Evolutionary conservation across 148 eudicot species (phyloP).

Genomic region (Vaccinium macrocarpon): DNA sequence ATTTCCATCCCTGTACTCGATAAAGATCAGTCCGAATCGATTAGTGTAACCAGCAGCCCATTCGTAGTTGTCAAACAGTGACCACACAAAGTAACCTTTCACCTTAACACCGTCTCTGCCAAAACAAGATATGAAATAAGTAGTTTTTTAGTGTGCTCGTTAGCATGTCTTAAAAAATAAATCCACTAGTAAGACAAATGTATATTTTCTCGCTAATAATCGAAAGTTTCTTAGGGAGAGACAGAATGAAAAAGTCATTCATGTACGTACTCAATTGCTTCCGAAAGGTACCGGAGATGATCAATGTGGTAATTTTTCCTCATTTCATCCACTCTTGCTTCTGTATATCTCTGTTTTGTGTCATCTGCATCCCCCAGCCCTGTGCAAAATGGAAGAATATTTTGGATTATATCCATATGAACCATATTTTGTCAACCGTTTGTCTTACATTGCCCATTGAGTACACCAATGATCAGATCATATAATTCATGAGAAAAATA

Average conservation of each 20-base stretch:
- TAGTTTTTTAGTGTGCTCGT: too few relatives aligned
- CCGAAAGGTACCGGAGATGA: not conserved
- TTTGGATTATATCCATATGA: too few relatives aligned
- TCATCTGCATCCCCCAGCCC: not conserved
- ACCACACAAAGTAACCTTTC: slow-evolving; percentile 21
- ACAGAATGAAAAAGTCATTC: not conserved
- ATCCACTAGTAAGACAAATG: too few relatives aligned
- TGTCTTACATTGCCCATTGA: too few relatives aligned
- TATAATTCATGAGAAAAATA: too few relatives aligned
- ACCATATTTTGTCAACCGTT: too few relatives aligned
- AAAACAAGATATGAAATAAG: not conserved
- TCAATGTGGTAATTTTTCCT: not conserved
- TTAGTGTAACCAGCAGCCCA: slow-evolving; percentile 9
- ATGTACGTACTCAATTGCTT: not conserved
- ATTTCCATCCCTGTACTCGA: slow-evolving; percentile 3
- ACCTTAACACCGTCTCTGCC: slow-evolving; percentile 3
- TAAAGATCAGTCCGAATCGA: slow-evolving; percentile 17
- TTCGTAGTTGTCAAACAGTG: slow-evolving; percentile 12
- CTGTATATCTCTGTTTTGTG: not conserved
- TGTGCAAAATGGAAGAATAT: too few relatives aligned
- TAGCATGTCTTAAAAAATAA: too few relatives aligned
- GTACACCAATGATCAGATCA: too few relatives aligned
- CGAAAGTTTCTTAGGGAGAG: not conserved
- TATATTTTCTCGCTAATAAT: too few relatives aligned
- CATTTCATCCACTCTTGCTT: not conserved